Evolutionary conservation across 2,329 filamentous ascomycete genomes (phyloP).

Genomic region (Sphaerulina populicola): DNA sequence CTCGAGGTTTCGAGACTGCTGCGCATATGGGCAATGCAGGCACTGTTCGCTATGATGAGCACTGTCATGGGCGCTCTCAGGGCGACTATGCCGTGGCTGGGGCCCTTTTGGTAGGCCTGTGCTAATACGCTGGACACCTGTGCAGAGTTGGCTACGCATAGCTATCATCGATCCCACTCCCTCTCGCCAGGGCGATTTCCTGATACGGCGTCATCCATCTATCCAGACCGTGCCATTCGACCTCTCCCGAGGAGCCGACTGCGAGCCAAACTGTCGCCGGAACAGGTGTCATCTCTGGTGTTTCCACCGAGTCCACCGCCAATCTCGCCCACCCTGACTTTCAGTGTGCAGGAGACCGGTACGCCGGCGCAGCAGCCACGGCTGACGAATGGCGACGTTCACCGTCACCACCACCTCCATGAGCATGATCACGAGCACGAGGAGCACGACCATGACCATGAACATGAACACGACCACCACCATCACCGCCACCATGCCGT

Average conservation of each 20-base stretch:
- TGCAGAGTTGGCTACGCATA: slow-evolving; percentile 21
- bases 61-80: not conserved
- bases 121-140: slow-evolving; percentile 9
- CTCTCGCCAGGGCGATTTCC: slow-evolving; percentile 27
- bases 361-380: slow-evolving; percentile 18
- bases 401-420: slow-evolving; percentile 22
- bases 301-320: slow-evolving; percentile 70
- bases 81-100: not conserved
- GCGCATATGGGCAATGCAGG: not conserved
- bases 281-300: slow-evolving; percentile 71
- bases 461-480: slow-evolving; percentile 20
- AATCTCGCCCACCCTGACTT: slow-evolving; percentile 43
- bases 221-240: slow-evolving; percentile 84
- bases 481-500: slow-evolving; percentile 17
- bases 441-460: slow-evolving; percentile 46
- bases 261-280: slow-evolving; percentile 76
- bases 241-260: slow-evolving; percentile 83
- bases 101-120: not conserved
- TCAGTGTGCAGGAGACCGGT: slow-evolving; percentile 21
- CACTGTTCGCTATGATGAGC: not conserved
- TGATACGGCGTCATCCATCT: slow-evolving; percentile 71
- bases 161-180: slow-evolving; percentile 24
- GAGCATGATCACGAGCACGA: slow-evolving; percentile 37
- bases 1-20: not conserved
- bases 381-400: slow-evolving; percentile 22